phyloP scores from a whole-genome alignment of 208 protist genomes.

The Leishmania tropica region DNA sequence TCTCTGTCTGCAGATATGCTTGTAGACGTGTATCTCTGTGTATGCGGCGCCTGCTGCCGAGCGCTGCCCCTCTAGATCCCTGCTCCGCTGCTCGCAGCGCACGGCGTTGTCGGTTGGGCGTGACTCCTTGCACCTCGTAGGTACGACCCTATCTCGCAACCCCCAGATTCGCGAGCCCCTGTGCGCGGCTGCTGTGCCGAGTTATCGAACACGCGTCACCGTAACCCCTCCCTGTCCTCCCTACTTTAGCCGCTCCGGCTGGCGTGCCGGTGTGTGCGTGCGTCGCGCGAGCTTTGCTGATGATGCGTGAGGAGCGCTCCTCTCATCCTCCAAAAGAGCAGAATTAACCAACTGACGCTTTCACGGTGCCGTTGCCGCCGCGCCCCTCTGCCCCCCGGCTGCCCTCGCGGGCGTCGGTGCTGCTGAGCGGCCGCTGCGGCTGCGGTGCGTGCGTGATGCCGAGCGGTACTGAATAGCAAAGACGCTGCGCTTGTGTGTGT shows the following conservation, averaged over 20 bases:
- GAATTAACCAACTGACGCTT: constrained; percentile 49
- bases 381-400: not conserved
- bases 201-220: too few relatives aligned
- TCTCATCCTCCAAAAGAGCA: constrained; percentile 42
- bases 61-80: not conserved
- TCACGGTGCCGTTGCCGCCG: not conserved
- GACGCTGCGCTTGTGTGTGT: not conserved
- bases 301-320: constrained; percentile 57
- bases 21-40: not conserved
- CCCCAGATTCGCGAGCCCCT: constrained; percentile 20
- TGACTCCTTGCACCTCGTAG: constrained; percentile 22
- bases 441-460: constrained; percentile 25
- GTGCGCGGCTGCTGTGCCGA: not conserved
- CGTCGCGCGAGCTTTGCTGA: constrained; percentile 9
- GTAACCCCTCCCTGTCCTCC: not conserved
- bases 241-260: too few relatives aligned
- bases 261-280: not conserved
- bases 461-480: constrained; percentile 31
- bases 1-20: not conserved
- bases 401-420: constrained; percentile 12
- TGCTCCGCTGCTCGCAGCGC: not conserved
- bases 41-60: not conserved
- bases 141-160: constrained; percentile 52
- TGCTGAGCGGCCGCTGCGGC: not conserved
- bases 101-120: constrained; percentile 55